Base-by-base conservation (phyloP, 495 filamentous ascomycete species). In the Hyaloscypha finlandica region DNA sequence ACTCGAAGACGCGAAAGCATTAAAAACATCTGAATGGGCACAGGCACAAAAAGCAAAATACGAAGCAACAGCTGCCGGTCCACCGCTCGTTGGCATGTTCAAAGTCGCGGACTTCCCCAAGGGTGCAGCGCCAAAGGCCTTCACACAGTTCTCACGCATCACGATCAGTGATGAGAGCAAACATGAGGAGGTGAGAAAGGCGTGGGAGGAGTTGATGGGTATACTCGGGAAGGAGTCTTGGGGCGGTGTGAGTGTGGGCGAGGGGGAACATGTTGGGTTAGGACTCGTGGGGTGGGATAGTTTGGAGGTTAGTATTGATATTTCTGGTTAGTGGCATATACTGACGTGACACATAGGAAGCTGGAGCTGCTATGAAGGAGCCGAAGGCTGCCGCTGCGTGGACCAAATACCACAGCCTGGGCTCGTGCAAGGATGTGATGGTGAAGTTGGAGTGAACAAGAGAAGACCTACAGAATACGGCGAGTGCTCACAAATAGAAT, bases 361-460 rank as follows among this genome's bases (percentile, higher is more conserved):
- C 55, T 48, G 63, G 55, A 31, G n/a, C 37, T 22, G 54, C 33
- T 6, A 59, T 22, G 37, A 48, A 19, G 6, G 39, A 48, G 1
- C 32, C 53, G 19, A 53, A 51, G n/a, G 63, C 55, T 59, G 39
- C 31, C 16, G 63, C 54, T 19, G 63, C 63, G 14, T 65, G 20
- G 20, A 35, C n/a, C 6, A 42, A 65, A n/a, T 53, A 59, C 54
- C 37, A 58, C 25, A 32, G 20, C n/a, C 35, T 65, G n/a, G 63
- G 63, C 22, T 53, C 57, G 22, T 59, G 33, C 25, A 65, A 65
- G 63, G 55, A 65, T 51, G 35, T 74, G 32, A 67, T 75, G 33
- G 45, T 70, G 31, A 74, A 73, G 52, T 61, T 64, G 63, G 59
- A 62, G 35, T 37, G 12, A 37, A 12, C 35, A 12, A 37, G 35